Evolutionary conservation across 768 basidiomycete genomes (phyloP).

Genomic region (Lactifluus echinatus): DNA sequence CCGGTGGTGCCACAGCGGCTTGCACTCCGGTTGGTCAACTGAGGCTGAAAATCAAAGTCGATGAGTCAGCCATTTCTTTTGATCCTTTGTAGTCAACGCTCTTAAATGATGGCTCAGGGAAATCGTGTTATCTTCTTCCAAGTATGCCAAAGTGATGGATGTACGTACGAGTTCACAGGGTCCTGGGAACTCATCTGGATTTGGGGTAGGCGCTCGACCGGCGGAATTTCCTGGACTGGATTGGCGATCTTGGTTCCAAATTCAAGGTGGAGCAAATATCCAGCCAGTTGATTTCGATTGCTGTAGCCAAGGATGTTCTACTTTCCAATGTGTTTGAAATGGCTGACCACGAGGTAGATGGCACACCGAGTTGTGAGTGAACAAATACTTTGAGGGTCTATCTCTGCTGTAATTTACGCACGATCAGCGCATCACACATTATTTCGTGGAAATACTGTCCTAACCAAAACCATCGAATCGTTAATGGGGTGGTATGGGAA

Average conservation of each 20-base stretch:
- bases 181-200: constrained; percentile 1
- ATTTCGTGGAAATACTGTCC: constrained; percentile 51
- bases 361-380: constrained; percentile 51
- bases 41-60: constrained; percentile 59
- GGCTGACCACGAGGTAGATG: constrained; percentile 62
- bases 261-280: constrained; percentile 58
- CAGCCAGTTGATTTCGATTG: constrained; percentile 55
- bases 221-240: constrained; percentile 67
- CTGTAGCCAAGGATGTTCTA: constrained; percentile 55
- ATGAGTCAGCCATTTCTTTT: constrained; percentile 49
- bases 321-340: constrained; percentile 63
- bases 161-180: constrained; percentile 32
- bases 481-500: constrained; percentile 80
- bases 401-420: constrained; percentile 3
- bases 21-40: constrained; percentile 68
- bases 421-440: constrained; percentile 63
- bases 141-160: constrained; percentile 52
- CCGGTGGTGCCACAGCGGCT: constrained; percentile 37
- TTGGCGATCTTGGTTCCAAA: constrained; percentile 58
- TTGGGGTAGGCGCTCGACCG: constrained; percentile 39
- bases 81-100: neutral
- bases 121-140: constrained; percentile 61
- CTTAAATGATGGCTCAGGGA: constrained; percentile 40
- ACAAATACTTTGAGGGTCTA: neutral
- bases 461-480: constrained; percentile 60